A percentile compares a stretch with the other conserved stretches of the same genome.
phyloP scores from a whole-genome alignment of 306 rosid species.

The Quercus robur region DNA sequence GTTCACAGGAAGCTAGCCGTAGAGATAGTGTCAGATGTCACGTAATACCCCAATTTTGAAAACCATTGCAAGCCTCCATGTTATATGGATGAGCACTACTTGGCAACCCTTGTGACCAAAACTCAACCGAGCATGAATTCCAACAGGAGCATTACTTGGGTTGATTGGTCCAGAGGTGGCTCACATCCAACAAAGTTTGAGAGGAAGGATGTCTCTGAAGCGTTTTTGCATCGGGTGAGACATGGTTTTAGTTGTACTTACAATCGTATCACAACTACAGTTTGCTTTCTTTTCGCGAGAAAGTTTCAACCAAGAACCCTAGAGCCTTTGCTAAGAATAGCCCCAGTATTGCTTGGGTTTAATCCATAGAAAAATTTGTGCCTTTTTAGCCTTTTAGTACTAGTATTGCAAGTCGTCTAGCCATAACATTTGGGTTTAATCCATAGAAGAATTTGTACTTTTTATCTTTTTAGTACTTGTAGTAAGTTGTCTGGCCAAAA shows the following conservation, averaged over 20 bases:
- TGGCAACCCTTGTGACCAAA: slow-evolving; percentile 35
- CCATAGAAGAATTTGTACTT: no score
- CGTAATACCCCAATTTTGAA: slow-evolving; percentile 17
- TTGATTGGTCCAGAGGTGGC: slow-evolving; percentile 42
- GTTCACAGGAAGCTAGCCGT: slow-evolving; percentile 21
- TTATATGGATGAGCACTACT: slow-evolving; percentile 38
- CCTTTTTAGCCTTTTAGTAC: no score
- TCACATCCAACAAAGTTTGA: slow-evolving; percentile 23
- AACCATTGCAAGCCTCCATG: slow-evolving; percentile 35
- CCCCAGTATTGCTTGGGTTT: slow-evolving; percentile 19
- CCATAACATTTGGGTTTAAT: no score
- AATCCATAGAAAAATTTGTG: not conserved
- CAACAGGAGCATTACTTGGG: slow-evolving; percentile 39
- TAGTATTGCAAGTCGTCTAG: no score
- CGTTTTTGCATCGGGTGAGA: slow-evolving; percentile 17
- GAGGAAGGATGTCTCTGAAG: slow-evolving; percentile 20
- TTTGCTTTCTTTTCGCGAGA: slow-evolving; percentile 37
- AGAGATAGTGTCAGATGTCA: slow-evolving; percentile 21
- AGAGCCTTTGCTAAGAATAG: slow-evolving; percentile 20
- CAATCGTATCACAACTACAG: slow-evolving; percentile 11
- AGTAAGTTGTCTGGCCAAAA: not conserved
- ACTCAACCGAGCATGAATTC: slow-evolving; percentile 10
- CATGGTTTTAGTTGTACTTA: slow-evolving; percentile 33
- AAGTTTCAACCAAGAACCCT: slow-evolving; percentile 31
- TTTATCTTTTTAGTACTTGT: no score